A percentile compares a stretch with the other conserved stretches of the same genome.
Conservation (phyloP, 148 eudicot genomes). For the Rheum nobile region DNA sequence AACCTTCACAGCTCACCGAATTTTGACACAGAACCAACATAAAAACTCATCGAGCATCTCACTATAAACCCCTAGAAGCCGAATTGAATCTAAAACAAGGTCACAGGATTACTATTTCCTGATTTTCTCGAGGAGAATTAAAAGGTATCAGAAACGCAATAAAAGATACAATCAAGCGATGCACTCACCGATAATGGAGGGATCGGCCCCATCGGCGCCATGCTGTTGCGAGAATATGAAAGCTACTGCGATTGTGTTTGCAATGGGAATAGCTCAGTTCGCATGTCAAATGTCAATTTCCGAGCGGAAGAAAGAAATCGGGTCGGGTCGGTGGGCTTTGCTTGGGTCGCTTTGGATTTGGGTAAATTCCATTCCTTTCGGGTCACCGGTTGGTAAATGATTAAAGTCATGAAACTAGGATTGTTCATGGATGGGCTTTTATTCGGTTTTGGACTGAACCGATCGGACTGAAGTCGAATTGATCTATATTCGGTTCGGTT, state of each 20-base stretch:
- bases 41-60: not conserved
- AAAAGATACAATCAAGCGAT: not conserved
- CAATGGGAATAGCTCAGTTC: not conserved
- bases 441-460: too few species aligned
- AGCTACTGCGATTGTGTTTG: not conserved
- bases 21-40: not conserved
- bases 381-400: too few species aligned
- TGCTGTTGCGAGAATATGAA: not conserved
- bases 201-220: not conserved
- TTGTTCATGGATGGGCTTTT: too few species aligned
- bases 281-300: not conserved
- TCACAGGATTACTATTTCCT: not conserved
- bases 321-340: not conserved
- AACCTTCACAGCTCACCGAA: not conserved
- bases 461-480: too few species aligned
- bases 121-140: not conserved
- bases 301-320: not conserved
- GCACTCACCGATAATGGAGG: conserved; percentile 7
- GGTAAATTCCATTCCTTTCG: too few species aligned
- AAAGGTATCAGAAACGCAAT: not conserved
- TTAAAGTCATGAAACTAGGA: too few species aligned
- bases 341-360: not conserved
- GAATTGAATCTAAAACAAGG: not conserved
- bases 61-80: not conserved
- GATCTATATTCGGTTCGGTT: too few species aligned